These are phyloP conservation scores for Trametes cinnabarina DNA, from an alignment of 768 basidiomycete genomes.

Conservation along the genomic window DNA sequence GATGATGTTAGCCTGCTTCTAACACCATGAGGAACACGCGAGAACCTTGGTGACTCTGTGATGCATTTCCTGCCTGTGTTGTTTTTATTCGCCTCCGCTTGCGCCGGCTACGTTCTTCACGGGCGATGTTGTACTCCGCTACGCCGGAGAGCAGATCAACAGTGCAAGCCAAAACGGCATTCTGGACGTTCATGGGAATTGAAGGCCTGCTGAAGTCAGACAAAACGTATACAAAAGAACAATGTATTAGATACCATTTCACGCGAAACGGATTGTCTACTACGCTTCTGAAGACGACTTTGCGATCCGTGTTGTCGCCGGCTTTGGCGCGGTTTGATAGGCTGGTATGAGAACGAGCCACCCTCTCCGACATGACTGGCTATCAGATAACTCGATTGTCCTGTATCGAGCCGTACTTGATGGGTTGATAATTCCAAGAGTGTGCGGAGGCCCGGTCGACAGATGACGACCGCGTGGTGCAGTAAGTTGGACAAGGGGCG, in stretches of 20 bases:
- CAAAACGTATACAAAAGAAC: neutral
- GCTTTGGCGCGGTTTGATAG: constrained; percentile 62
- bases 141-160: constrained; percentile 51
- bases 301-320: constrained; percentile 48
- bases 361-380: constrained; percentile 44
- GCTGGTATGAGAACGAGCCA: constrained; percentile 53
- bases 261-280: constrained; percentile 72
- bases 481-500: no score
- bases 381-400: neutral
- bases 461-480: no score
- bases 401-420: no score
- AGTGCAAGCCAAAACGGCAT: constrained; percentile 50
- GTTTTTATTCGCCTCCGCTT: constrained; percentile 39
- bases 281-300: constrained; percentile 64
- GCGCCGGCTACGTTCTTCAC: constrained; percentile 31
- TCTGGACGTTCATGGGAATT: constrained; percentile 64
- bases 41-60: no score
- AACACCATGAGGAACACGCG: no score
- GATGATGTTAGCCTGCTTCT: no score
- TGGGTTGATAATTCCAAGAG: no score
- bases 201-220: constrained; percentile 22
- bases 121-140: constrained; percentile 40
- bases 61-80: neutral
- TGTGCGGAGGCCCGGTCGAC: no score
- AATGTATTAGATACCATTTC: constrained; percentile 51